Conservation (phyloP, 306 rosid species). For the Comarum palustre region DNA sequence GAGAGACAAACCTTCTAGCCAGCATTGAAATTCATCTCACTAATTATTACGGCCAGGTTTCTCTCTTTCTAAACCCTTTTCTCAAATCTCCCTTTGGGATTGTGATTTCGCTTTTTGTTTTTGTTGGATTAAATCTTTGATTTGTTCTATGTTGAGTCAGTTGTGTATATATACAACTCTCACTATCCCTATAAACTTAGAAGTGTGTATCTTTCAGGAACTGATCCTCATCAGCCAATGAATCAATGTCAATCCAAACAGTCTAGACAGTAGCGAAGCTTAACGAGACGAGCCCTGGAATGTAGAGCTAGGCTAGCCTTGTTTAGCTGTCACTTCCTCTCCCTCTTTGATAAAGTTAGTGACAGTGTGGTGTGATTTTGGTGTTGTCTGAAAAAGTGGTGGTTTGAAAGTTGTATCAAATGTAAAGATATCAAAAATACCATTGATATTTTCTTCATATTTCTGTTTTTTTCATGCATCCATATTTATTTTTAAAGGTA, state of each 20-base stretch:
- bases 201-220: slow-evolving; percentile 25
- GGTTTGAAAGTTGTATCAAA: slow-evolving; percentile 64
- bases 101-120: slow-evolving; percentile 23
- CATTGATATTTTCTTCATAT: too few relatives aligned
- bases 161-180: slow-evolving; percentile 22
- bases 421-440: too few relatives aligned
- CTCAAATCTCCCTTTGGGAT: slow-evolving; percentile 12
- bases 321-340: slow-evolving; percentile 16
- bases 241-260: slow-evolving; percentile 34
- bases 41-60: background rate
- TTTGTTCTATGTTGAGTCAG: slow-evolving; percentile 55
- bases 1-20: too few relatives aligned
- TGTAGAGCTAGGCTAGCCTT: slow-evolving; percentile 17
- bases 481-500: too few relatives aligned
- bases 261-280: slow-evolving; percentile 31
- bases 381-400: slow-evolving; percentile 77
- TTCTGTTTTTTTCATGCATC: too few relatives aligned
- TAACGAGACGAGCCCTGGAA: slow-evolving; percentile 43
- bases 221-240: slow-evolving; percentile 35
- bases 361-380: slow-evolving; percentile 56
- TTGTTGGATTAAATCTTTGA: slow-evolving; percentile 38
- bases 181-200: background rate
- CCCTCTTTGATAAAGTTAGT: slow-evolving; percentile 41
- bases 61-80: background rate
- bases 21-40: background rate